Base-by-base conservation (phyloP, 2,329 filamentous ascomycete genomes). In the Hortaea werneckii region DNA sequence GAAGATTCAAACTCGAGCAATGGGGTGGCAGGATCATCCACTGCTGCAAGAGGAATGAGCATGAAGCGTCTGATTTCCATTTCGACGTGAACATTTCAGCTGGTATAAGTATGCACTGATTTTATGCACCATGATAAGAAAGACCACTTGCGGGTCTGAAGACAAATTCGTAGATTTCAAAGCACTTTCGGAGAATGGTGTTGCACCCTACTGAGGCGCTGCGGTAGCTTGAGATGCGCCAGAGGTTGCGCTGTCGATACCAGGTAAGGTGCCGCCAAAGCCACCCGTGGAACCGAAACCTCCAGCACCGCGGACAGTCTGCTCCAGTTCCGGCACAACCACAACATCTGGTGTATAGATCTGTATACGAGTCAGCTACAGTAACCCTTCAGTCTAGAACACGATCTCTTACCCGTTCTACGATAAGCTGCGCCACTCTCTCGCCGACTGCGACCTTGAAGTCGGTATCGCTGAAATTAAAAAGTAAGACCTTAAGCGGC, bases 301-400 rank as follows among this genome's bases (percentile, higher is more conserved):
- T 27, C 89, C 90, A 0, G 82, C 87, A 27, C 92, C 92, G 37
- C 92, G 76, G 8, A 94, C 87, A 61, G 87, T 96, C 71, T 88
- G 87, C 60, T 90, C 87, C 47, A 98, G 74, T 70, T 90, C 79
- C 58, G 86, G 74, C 1, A 96, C 90, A 60, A 94, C 88, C n/a
- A 85, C 69, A 5, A 98, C 85, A 40, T 94, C 87, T 2, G 92
- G 90, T 28, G 89, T 96, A 61, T 85, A 89, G 61, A 96, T 95
- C 74, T 79, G 50, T 26, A 13, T n/a, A n/a, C n/a, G n/a, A n/a
- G n/a, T n/a, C n/a, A n/a, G n/a, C n/a, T n/a, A n/a, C n/a, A n/a
- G n/a, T n/a, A n/a, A n/a, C n/a, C n/a, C n/a, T n/a, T n/a, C n/a
- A n/a, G n/a, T n/a, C n/a, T n/a, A n/a, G n/a, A n/a, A n/a, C n/a